Percentiles rank a stretch among this genome's conserved stretches.
These are phyloP conservation scores for Aspergillus ostianus DNA, from an alignment of 495 filamentous ascomycete genomes.

Conservation along the genomic window DNA sequence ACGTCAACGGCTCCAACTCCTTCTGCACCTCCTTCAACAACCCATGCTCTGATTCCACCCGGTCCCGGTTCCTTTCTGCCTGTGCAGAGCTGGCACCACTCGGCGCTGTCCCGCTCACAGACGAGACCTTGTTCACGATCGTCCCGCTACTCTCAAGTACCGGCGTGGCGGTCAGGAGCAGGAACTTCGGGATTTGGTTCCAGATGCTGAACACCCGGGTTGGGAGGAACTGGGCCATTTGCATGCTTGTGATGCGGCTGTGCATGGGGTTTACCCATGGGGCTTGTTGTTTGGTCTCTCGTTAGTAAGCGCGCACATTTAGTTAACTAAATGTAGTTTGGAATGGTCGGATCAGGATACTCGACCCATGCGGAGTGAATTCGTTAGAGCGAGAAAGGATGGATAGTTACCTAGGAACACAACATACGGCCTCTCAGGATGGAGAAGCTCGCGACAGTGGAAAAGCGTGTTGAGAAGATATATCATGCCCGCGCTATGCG, in stretches of 20 bases:
- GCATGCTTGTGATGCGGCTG: constrained; percentile 29
- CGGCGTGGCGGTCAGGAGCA: constrained; percentile 27
- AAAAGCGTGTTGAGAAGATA: constrained; percentile 45
- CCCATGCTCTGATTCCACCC: constrained; percentile 25
- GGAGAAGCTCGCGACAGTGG: constrained; percentile 35
- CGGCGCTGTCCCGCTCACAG: background rate
- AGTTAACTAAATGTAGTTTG: constrained; percentile 7
- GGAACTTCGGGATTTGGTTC: constrained; percentile 34
- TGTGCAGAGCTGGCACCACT: constrained; percentile 2
- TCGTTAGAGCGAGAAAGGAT: background rate
- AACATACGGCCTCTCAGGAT: constrained; percentile 32
- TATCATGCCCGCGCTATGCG: constrained; percentile 47
- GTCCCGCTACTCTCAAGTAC: constrained; percentile 22
- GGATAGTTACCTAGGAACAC: constrained; percentile 32
- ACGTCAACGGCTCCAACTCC: constrained; percentile 20
- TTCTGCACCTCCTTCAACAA: constrained; percentile 15
- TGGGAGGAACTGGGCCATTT: constrained; percentile 28
- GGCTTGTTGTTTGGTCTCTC: constrained; percentile 15
- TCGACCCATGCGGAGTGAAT: no score
- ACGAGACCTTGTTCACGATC: constrained; percentile 15
- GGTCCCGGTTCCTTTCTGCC: constrained; percentile 15
- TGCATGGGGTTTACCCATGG: constrained; percentile 49
- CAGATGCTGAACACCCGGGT: constrained; percentile 29
- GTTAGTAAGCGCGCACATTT: background rate
- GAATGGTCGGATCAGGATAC: background rate